Evolutionary conservation across 2,329 filamentous ascomycete species (phyloP), one percentile per base, ranked within the genome.

Genomic region (Periglandula ipomoeae): DNA sequence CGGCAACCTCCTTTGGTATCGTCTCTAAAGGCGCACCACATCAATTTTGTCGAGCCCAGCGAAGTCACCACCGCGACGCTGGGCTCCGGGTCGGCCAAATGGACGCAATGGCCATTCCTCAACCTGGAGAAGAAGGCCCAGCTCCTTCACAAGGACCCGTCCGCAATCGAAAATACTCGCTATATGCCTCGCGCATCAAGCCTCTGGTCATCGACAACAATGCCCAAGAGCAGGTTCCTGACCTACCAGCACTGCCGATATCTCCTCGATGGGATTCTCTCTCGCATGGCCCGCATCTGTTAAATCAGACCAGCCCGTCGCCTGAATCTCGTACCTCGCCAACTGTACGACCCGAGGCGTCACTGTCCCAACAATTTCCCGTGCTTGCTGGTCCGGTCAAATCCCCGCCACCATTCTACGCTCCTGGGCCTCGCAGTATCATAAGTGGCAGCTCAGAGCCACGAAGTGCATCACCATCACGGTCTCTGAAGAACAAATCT

Each of bases 251-350:
- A 24, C 51, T 67, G 41, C 65, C 68, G 39, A 54, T 65, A 23
- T 67, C 65, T 17, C 65, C 65, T 48, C 62, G 74, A 54, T 78
- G 75, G 74, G 74, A 75, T 53, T 65, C 64, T 23, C 53, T 64
- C 34, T 56, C 61, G 9, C 58, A 64, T 48, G 54, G 59, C 19
- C 52, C 59, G 43, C 62, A 58, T 44, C 39, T 63, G 27, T 52
- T 59, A 8, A 46, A 49, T 24, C 47, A 45, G 32, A 54, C 23
- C 34, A 47, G 43, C 39, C 42, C 53, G 20, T 46, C 43, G 4
- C 44, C 50, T 11, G 34, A 4, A 5, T 20, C 34, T 10, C 46
- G 26, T 37, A 39, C 24, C 11, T 38, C 35, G 11, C 49, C 52
- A 46, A 44, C 53, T 13, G 23, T 22, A 20, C 45, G 22, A 32